Base-by-base conservation (phyloP, 2,329 filamentous ascomycete species). In the Arachnomyces sp. region DNA sequence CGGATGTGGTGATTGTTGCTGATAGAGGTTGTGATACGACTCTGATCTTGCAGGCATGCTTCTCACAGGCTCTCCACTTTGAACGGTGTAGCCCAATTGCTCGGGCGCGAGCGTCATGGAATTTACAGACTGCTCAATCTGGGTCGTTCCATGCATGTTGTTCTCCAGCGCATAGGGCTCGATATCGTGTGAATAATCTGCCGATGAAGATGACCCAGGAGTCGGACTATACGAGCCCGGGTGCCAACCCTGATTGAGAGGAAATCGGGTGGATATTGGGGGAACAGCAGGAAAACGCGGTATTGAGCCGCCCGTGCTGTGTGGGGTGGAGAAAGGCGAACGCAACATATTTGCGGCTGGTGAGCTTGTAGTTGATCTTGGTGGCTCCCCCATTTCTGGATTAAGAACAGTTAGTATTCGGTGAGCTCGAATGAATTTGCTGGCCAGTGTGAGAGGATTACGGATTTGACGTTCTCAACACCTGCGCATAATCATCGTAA, bases 121-220 rank as follows among this genome's bases (percentile, higher is more conserved):
- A 56, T 56, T 2, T 48, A 34, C 18, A 50, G 33, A 12, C 25
- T 43, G 38, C 2, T 33, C 9, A 28, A 37, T 31, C 31, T 40
- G 44, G 7, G 46, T 31, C 17, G 46, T 28, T 33, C 48, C 51
- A 13, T 47, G 16, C 44, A 47, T 17, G 16, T 46, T 48, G 12
- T 40, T 42, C 8, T 50, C 49, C 12, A 50, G 37, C 25, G 37
- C 12, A 12, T 53, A 54, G n/a, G 50, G 28, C 17, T 60, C 55
- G 28, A 57, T 50, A 17, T 47, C 45, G 40, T 38, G 43, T 2
- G 51, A 43, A 12, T 53, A 55, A 13, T 55, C 56, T 17, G 56
- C 18, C 42, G 35, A 20, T 14, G 25, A 29, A 43, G 36, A 58
- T 40, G 44, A 36, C 34, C 35, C 14, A 36, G 42, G 38, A 36